A percentile compares a stretch with the other conserved stretches of the same genome.
Evolutionary conservation across 2,329 filamentous ascomycete genomes (phyloP).

Genomic region (Ophiocordyceps robertsii): DNA sequence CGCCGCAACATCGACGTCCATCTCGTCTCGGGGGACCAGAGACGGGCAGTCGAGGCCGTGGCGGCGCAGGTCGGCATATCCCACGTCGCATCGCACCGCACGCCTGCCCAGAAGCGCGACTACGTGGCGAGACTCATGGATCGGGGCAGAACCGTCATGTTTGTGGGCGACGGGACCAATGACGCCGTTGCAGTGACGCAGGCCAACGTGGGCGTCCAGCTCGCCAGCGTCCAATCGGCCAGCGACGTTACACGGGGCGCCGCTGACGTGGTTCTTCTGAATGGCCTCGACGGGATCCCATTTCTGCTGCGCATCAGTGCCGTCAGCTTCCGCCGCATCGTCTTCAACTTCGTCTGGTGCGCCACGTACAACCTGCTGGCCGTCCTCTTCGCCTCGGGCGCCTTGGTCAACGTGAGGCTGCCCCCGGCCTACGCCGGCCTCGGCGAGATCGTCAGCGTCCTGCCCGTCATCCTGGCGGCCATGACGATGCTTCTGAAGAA

Average conservation of each 20-base stretch:
- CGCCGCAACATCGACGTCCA: constrained; percentile 33
- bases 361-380: constrained; percentile 49
- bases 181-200: constrained; percentile 48
- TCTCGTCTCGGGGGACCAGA: constrained; percentile 44
- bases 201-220: constrained; percentile 46
- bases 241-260: constrained; percentile 41
- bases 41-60: constrained; percentile 30
- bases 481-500: constrained; percentile 14
- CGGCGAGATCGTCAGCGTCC: constrained; percentile 51
- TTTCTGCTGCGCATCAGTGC: constrained; percentile 33
- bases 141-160: constrained; percentile 28
- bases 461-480: constrained; percentile 39
- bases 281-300: constrained; percentile 34
- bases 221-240: constrained; percentile 28
- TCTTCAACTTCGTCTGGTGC: constrained; percentile 51
- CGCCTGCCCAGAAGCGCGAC: constrained; percentile 37
- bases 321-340: constrained; percentile 25
- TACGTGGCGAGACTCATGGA: constrained; percentile 31
- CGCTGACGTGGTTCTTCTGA: constrained; percentile 44
- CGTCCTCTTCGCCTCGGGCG: constrained; percentile 45
- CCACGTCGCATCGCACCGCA: constrained; percentile 29
- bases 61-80: constrained; percentile 27
- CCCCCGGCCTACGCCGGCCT: constrained; percentile 41
- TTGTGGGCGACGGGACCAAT: constrained; percentile 52
- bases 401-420: constrained; percentile 37